Conservation (phyloP, 257 asterid genomes). For the Jacaranda copaia region DNA sequence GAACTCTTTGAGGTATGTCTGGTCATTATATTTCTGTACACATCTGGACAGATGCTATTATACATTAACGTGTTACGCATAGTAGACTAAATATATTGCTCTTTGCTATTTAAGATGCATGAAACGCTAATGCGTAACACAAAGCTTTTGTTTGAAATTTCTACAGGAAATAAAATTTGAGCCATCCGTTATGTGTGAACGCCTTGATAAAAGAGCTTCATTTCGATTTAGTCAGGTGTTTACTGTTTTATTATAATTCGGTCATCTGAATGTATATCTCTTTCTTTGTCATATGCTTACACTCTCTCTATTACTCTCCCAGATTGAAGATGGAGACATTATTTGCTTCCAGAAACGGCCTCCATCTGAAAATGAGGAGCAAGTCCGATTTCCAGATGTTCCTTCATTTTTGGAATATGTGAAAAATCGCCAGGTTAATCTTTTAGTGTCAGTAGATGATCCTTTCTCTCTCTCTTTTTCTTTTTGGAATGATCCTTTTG, state of each 20-base stretch:
- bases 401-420: conserved; percentile 90
- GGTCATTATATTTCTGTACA: conserved; percentile 10
- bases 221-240: conserved; percentile 86
- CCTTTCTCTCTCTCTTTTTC: no score
- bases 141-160: conserved; percentile 28
- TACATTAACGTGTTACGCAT: background rate
- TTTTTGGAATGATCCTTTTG: no score
- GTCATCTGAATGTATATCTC: conserved; percentile 25
- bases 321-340: conserved; percentile 99
- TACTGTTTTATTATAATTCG: conserved; percentile 3
- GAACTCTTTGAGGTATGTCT: conserved; percentile 89
- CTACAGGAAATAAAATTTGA: conserved; percentile 92
- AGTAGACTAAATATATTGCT: conserved; percentile 20
- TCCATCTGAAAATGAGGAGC: conserved; percentile 67
- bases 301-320: background rate
- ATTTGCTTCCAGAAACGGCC: conserved; percentile 89
- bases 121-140: conserved; percentile 15
- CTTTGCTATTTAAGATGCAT: conserved; percentile 26
- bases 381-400: conserved; percentile 76
- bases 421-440: conserved; percentile 89
- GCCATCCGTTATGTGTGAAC: conserved; percentile 97
- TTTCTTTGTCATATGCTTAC: conserved; percentile 17
- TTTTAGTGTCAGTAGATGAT: conserved; percentile 13
- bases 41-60: conserved; percentile 7
- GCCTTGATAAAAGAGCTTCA: conserved; percentile 79